A percentile compares a stretch with the other conserved stretches of the same genome.
These are phyloP conservation scores for Pleomassaria siparia DNA, from an alignment of 2,329 filamentous ascomycete genomes.

Conservation along the genomic window DNA sequence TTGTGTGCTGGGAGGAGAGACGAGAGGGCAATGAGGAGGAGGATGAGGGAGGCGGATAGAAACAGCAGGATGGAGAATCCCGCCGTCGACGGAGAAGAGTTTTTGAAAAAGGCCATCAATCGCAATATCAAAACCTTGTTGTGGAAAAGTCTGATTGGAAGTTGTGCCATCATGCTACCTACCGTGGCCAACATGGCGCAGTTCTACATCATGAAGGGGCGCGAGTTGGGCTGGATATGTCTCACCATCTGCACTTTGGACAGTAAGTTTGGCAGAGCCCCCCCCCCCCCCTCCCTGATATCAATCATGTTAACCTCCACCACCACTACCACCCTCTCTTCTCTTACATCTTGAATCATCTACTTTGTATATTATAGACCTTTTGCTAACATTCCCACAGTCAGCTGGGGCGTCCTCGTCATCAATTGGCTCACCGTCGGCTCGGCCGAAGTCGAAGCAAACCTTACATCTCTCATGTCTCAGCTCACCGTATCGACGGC, in stretches of 20 bases:
- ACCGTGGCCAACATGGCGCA: slow-evolving; percentile 40
- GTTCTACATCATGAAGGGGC: slow-evolving; percentile 33
- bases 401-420: slow-evolving; percentile 28
- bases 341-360: not conserved
- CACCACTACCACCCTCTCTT: not conserved
- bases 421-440: slow-evolving; percentile 36
- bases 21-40: not conserved
- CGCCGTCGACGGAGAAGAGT: slow-evolving; percentile 17
- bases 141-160: slow-evolving; percentile 31
- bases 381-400: slow-evolving; percentile 11
- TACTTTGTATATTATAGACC: too few relatives aligned
- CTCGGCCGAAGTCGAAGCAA: slow-evolving; percentile 22
- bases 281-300: too few relatives aligned
- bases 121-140: slow-evolving; percentile 22
- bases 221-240: slow-evolving; percentile 44
- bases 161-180: slow-evolving; percentile 36
- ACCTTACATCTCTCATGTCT: slow-evolving; percentile 11
- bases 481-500: not conserved
- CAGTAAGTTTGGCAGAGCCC: too few relatives aligned
- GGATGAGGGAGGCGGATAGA: not conserved
- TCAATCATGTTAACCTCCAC: too few relatives aligned
- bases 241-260: slow-evolving; percentile 43
- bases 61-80: slow-evolving; percentile 2
- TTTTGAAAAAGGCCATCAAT: slow-evolving; percentile 18
- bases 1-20: not conserved